Conservation (phyloP, 306 rosid genomes). For the Lathyrus sativus region DNA sequence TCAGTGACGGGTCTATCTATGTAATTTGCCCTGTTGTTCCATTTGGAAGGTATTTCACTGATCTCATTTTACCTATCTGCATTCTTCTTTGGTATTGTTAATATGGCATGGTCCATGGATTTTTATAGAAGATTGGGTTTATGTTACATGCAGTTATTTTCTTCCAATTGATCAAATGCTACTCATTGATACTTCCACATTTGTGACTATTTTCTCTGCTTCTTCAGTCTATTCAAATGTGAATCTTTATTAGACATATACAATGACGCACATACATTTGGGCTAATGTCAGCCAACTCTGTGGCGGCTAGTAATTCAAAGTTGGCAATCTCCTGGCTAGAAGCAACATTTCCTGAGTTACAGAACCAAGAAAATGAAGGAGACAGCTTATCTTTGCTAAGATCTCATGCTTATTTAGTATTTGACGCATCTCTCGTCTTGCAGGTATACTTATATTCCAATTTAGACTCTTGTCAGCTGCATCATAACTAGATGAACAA, state of each 20-base stretch:
- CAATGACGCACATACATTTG: conserved; percentile 80
- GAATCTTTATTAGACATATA: conserved; percentile 80
- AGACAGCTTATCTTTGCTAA: conserved; percentile 47
- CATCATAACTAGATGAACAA: conserved; percentile 25
- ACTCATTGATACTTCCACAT: conserved; percentile 34
- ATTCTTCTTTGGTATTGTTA: conserved; percentile 8
- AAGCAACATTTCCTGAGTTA: conserved; percentile 80
- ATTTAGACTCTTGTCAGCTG: conserved; percentile 25
- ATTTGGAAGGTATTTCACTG: conserved; percentile 79
- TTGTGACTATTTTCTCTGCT: conserved; percentile 35
- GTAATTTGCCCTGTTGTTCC: conserved; percentile 90
- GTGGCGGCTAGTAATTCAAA: conserved; percentile 68
- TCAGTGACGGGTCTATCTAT: conserved; percentile 77
- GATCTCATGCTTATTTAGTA: conserved; percentile 74
- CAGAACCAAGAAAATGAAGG: conserved; percentile 55
- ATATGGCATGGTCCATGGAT: conserved; percentile 13
- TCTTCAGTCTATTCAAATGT: conserved; percentile 64
- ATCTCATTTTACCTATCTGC: conserved; percentile 12
- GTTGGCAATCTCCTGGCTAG: conserved; percentile 92
- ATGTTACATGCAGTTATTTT: conserved; percentile 29
- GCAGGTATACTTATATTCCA: conserved; percentile 64
- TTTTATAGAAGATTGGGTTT: conserved; percentile 22
- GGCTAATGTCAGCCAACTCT: conserved; percentile 68
- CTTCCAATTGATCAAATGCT: conserved; percentile 13
- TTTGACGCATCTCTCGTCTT: conserved; percentile 84